Percentiles rank a stretch among this genome's conserved stretches.
These are phyloP conservation scores for Neoscytalidium dimidiatum DNA, from an alignment of 2,329 filamentous ascomycete species.

Conservation along the genomic window DNA sequence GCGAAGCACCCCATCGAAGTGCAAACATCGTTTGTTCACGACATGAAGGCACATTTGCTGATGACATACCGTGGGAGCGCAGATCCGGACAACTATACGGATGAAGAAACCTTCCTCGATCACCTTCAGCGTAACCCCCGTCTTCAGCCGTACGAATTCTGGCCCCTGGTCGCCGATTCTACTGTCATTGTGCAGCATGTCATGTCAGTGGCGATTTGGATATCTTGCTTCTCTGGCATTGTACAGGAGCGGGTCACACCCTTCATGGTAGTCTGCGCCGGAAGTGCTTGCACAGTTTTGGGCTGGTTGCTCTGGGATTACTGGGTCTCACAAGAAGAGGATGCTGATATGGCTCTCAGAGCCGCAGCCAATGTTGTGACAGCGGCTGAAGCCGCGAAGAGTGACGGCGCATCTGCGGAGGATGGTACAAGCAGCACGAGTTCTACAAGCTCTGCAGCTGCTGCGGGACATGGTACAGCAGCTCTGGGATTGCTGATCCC, in stretches of 20 bases:
- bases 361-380: conserved; percentile 25
- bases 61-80: not conserved
- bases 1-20: no score
- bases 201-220: conserved; percentile 90
- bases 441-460: conserved; percentile 16
- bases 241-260: conserved; percentile 85
- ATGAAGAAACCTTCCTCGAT: conserved; percentile 94
- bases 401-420: conserved; percentile 17
- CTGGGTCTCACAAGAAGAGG: conserved; percentile 77
- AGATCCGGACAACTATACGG: conserved; percentile 99
- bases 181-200: conserved; percentile 98
- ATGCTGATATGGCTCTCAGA: conserved; percentile 37
- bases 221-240: conserved; percentile 91
- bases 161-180: conserved; percentile 91
- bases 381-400: conserved; percentile 6
- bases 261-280: conserved; percentile 83
- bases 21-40: conserved; percentile 8
- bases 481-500: conserved; percentile 40
- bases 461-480: conserved; percentile 21
- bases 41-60: not conserved
- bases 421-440: conserved; percentile 23
- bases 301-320: conserved; percentile 92
- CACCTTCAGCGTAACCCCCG: conserved; percentile 93
- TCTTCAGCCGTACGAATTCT: conserved; percentile 95
- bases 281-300: conserved; percentile 77